Percentiles rank a stretch among this genome's conserved stretches.
Evolutionary conservation across 345 rosid genomes (phyloP).

Genomic region (Arabis hirsuta): DNA sequence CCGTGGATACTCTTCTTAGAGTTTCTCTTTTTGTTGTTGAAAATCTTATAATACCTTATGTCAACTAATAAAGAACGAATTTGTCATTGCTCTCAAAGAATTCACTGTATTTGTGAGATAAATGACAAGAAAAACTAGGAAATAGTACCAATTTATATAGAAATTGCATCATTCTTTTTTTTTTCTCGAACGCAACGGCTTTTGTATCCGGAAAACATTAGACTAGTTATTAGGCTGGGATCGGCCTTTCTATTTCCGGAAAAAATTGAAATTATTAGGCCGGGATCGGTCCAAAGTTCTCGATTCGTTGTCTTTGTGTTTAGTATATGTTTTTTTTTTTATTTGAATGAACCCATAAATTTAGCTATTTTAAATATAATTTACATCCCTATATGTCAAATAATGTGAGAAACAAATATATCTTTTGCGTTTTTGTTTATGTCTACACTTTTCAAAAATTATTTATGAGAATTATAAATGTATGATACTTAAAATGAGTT

Average conservation of each 20-base stretch:
- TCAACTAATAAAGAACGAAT: background rate
- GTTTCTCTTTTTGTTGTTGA: background rate
- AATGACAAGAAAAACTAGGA: background rate
- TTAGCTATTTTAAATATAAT: background rate
- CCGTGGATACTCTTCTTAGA: background rate
- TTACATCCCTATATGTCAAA: too few species aligned
- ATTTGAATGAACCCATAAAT: too few species aligned
- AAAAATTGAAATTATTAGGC: background rate
- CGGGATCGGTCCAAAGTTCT: background rate
- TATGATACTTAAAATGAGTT: background rate
- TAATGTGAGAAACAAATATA: too few species aligned
- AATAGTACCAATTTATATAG: background rate
- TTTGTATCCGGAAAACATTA: background rate
- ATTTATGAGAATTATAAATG: too few species aligned
- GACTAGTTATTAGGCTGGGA: background rate
- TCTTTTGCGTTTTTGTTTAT: too few species aligned
- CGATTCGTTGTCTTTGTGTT: background rate
- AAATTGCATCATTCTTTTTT: background rate
- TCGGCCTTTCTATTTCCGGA: too few species aligned
- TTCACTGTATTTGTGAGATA: background rate
- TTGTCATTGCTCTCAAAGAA: background rate
- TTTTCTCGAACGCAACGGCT: background rate
- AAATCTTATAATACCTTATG: conserved; percentile 13
- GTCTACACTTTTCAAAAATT: too few species aligned
- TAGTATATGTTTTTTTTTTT: background rate